A percentile compares a stretch with the other conserved stretches of the same genome.
Evolutionary conservation across 257 asterid species (phyloP).

Genomic region (Avicennia marina): DNA sequence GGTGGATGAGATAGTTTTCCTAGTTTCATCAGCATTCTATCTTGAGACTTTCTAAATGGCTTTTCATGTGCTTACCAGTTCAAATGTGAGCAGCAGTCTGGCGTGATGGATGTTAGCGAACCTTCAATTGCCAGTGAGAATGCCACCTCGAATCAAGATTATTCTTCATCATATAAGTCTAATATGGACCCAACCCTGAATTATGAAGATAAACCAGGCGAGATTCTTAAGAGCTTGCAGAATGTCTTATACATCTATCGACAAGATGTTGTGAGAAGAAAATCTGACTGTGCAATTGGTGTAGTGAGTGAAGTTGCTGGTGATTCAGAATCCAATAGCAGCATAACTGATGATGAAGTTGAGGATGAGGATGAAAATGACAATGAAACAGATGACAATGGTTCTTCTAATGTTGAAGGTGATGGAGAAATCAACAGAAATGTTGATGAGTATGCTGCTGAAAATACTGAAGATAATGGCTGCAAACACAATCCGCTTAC

Average conservation of each 20-base stretch:
- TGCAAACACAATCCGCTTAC: constrained; percentile 49
- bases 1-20: too few relatives aligned
- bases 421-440: constrained; percentile 29
- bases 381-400: constrained; percentile 32
- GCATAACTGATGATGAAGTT: constrained; percentile 46
- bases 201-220: constrained; percentile 44
- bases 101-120: too few relatives aligned
- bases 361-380: constrained; percentile 30
- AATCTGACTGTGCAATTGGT: constrained; percentile 51
- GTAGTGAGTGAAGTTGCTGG: constrained; percentile 93
- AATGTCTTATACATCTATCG: constrained; percentile 64
- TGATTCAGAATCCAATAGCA: constrained; percentile 88
- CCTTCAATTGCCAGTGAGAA: too few relatives aligned
- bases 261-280: constrained; percentile 80
- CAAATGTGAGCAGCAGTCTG: too few relatives aligned
- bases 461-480: constrained; percentile 30
- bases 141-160: too few relatives aligned
- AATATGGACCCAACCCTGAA: constrained; percentile 29
- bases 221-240: constrained; percentile 52
- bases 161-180: constrained; percentile 25
- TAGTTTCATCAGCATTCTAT: too few relatives aligned
- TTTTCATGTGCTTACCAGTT: too few relatives aligned
- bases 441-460: constrained; percentile 34
- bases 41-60: too few relatives aligned
- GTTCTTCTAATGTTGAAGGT: constrained; percentile 36